Evolutionary conservation across 1,139 yeast species (phyloP).

Genomic region (Candida pseudoviswanathii): DNA sequence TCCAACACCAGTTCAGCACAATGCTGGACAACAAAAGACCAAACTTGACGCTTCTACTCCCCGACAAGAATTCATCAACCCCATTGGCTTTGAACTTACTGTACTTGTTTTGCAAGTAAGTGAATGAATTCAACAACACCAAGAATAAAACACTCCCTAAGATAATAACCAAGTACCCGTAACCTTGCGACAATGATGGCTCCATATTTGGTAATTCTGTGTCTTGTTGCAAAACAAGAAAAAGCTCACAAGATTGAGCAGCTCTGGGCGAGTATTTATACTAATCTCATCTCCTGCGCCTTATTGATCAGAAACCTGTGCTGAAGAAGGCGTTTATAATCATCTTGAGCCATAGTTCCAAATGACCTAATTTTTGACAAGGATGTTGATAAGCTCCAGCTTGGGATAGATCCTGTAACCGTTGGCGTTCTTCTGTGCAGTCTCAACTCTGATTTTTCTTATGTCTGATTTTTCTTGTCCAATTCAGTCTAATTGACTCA

Average conservation of each 20-base stretch:
- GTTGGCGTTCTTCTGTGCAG: neutral
- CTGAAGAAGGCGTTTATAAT: neutral
- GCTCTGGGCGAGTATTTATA: neutral
- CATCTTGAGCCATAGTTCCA: neutral
- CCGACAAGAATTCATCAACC: slow-evolving; percentile 40
- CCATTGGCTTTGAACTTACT: slow-evolving; percentile 26
- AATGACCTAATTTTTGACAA: neutral
- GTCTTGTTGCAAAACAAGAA: neutral
- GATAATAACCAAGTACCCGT: slow-evolving; percentile 36
- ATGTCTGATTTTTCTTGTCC: neutral
- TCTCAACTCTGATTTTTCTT: neutral
- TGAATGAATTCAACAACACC: slow-evolving; percentile 30
- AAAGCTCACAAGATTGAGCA: neutral
- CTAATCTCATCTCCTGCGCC: neutral
- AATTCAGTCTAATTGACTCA: neutral
- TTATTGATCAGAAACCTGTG: neutral
- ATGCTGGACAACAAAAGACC: slow-evolving; percentile 37
- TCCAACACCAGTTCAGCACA: slow-evolving; percentile 42
- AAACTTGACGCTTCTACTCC: slow-evolving; percentile 35
- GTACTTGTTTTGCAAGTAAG: slow-evolving; percentile 31
- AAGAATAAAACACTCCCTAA: slow-evolving; percentile 41
- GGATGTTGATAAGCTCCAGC: too few relatives aligned
- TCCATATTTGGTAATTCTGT: slow-evolving; percentile 19
- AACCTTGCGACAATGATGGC: slow-evolving; percentile 35
- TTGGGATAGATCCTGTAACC: too few relatives aligned